Evolutionary conservation across 495 filamentous ascomycete species (phyloP), one percentile per base, ranked within the genome.

Genomic region (Patellaria atrata): DNA sequence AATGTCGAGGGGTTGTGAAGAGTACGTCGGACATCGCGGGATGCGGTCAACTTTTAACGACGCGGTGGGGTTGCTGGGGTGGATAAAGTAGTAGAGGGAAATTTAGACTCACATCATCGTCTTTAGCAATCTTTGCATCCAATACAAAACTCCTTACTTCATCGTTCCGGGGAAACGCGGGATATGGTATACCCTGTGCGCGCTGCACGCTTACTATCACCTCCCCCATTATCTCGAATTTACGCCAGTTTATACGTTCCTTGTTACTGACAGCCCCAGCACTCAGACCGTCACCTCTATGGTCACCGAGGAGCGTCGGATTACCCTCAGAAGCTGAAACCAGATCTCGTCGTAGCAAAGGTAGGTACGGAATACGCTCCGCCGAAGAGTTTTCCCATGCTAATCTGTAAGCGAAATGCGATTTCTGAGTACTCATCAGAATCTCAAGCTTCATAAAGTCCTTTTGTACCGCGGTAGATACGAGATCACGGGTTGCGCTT

Each of bases 191-290:
- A 22, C 76, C 77, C 59, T 94, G 89, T 53, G 84, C 92, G 55
- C 73, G 75, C 64, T 92, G 84, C 23, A 97, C 78, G 3, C 80
- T 78, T 33, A 92, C 67, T 32, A 97, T 68, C 16, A 94, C 79
- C 38, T 94, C 86, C 3, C 84, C 83, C 61, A 96, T 77, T 13
- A 97, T 78, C 61, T 96, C 85, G 45, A 96, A 96, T 50, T 97
- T 97, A 61, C 79, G 84, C 89, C 89, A 97, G 51, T 94, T 96
- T 50, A 97, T 82, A 25, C 80, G 67, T 38, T 79, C 44, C 34
- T 47, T 51, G 0, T 38, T 38, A 9, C 16, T 27, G 3, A 51
- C 43, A 5, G 47, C 40, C 11, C 43, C 39, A 33, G 44, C 39
- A 20, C 44, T 44, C 2, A 47, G 39, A 13, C 22, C 27, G 8